These are phyloP conservation scores for Austroboletus eburneus DNA, from an alignment of 768 basidiomycete genomes.

Conservation along the genomic window DNA sequence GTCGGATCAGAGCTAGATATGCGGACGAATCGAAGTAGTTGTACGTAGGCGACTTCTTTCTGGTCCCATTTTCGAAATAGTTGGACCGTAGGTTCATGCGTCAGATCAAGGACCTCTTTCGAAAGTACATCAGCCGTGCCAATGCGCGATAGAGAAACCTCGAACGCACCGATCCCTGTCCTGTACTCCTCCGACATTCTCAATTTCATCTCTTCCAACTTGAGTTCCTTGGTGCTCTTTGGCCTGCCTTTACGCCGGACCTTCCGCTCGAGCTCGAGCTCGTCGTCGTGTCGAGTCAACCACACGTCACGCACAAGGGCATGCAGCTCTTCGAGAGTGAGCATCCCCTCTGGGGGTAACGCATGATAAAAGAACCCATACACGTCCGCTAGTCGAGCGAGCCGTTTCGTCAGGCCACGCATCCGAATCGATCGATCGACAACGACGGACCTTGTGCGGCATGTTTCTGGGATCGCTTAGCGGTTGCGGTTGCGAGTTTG, in stretches of 20 bases:
- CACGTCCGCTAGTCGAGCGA: slow-evolving; percentile 48
- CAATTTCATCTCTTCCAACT: slow-evolving; percentile 66
- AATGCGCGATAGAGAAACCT: not conserved
- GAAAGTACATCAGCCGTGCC: slow-evolving; percentile 1
- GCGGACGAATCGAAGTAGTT: slow-evolving; percentile 71
- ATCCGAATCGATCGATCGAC: not conserved
- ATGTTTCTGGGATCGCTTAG: slow-evolving; percentile 56
- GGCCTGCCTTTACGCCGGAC: slow-evolving; percentile 70
- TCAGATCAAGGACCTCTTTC: slow-evolving; percentile 71
- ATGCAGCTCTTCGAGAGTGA: slow-evolving; percentile 67
- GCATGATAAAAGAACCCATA: slow-evolving; percentile 76
- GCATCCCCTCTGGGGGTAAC: slow-evolving; percentile 52
- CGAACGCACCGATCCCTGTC: slow-evolving; percentile 68
- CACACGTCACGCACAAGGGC: slow-evolving; percentile 60
- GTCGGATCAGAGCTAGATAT: slow-evolving; percentile 57
- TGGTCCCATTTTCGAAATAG: slow-evolving; percentile 80
- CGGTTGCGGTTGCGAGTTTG: slow-evolving; percentile 54
- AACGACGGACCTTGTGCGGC: slow-evolving; percentile 43
- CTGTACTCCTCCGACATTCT: slow-evolving; percentile 70
- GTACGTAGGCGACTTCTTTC: slow-evolving; percentile 64
- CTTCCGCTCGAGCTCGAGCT: slow-evolving; percentile 56
- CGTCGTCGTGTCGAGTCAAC: slow-evolving; percentile 67
- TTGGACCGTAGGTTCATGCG: slow-evolving; percentile 62
- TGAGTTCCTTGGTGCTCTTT: slow-evolving; percentile 62
- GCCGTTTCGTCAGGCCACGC: no score